Percentiles rank a stretch among this genome's conserved stretches.
Conservation (phyloP, 768 basidiomycete genomes). For the Suillus decipiens region DNA sequence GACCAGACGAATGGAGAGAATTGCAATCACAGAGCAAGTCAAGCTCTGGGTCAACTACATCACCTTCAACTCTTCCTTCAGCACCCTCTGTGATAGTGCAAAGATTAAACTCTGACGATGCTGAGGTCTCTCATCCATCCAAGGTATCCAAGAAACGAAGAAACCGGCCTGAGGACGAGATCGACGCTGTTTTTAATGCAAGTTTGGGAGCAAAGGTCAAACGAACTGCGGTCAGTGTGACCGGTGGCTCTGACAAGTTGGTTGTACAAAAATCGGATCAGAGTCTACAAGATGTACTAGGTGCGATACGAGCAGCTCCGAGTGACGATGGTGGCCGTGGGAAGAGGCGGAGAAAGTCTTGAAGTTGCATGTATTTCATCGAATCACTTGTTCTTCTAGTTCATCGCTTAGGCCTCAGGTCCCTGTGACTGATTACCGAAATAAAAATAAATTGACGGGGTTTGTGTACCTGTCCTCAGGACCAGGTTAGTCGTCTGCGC, state of each 20-base stretch:
- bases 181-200: constrained; percentile 69
- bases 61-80: constrained; percentile 18
- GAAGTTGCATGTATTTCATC: background rate
- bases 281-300: constrained; percentile 51
- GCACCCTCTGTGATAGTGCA: background rate
- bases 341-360: constrained; percentile 33
- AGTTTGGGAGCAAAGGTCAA: constrained; percentile 60
- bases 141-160: constrained; percentile 51
- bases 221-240: constrained; percentile 46
- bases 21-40: constrained; percentile 53
- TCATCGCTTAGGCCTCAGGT: too few relatives aligned
- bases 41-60: constrained; percentile 23
- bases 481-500: background rate
- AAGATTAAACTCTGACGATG: background rate
- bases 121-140: background rate
- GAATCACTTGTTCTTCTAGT: background rate
- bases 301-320: constrained; percentile 61
- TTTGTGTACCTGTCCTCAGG: background rate
- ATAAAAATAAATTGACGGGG: background rate
- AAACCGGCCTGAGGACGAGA: constrained; percentile 57
- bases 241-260: background rate
- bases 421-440: background rate
- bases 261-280: constrained; percentile 28
- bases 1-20: constrained; percentile 84
- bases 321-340: constrained; percentile 41